Evolutionary conservation across 805 yeast species (phyloP).

Genomic region (Cyberlindnera sargentensis): DNA sequence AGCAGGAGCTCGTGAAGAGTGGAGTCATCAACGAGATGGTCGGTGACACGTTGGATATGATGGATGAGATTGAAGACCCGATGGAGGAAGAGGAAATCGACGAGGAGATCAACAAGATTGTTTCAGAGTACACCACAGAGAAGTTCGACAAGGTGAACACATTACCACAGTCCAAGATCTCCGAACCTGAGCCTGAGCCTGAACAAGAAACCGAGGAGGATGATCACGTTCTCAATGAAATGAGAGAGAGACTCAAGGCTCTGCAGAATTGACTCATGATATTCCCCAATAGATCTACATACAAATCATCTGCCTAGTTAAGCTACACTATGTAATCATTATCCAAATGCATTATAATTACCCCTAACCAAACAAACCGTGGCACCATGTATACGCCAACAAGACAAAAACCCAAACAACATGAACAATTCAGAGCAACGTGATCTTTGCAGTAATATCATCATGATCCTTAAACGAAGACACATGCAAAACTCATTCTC

Average conservation of each 20-base stretch:
- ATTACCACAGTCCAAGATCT: slow-evolving; percentile 25
- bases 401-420: no score
- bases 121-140: slow-evolving; percentile 38
- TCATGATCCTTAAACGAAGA: no score
- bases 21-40: slow-evolving; percentile 94
- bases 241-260: slow-evolving; percentile 86
- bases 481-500: no score
- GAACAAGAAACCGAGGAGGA: slow-evolving; percentile 61
- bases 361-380: no score
- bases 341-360: no score
- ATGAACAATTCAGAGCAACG: no score
- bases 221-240: slow-evolving; percentile 67
- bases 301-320: no score
- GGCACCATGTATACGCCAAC: no score
- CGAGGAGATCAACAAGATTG: slow-evolving; percentile 56
- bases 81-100: slow-evolving; percentile 61
- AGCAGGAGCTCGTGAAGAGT: slow-evolving; percentile 78
- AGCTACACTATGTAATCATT: no score
- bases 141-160: slow-evolving; percentile 32
- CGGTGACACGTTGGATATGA: slow-evolving; percentile 74
- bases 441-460: no score
- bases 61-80: slow-evolving; percentile 58
- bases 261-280: slow-evolving; percentile 45
- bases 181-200: slow-evolving; percentile 19
- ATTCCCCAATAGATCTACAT: no score